Evolutionary conservation across 2,329 filamentous ascomycete genomes (phyloP).

Genomic region (Blastomyces silverae): DNA sequence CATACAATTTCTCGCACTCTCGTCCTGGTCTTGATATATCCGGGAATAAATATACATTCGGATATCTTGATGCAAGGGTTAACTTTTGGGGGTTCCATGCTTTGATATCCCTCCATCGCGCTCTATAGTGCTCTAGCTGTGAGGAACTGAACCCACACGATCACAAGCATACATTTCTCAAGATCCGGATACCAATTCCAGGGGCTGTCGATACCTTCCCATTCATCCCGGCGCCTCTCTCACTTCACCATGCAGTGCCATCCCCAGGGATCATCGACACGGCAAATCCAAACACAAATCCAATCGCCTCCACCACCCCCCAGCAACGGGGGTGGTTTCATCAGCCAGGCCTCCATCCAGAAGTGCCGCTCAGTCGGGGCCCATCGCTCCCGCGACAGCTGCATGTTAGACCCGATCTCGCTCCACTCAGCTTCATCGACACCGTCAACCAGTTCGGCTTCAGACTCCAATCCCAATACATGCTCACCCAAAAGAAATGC

Average conservation of each 20-base stretch:
- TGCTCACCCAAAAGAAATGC: not conserved
- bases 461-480: not conserved
- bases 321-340: not conserved
- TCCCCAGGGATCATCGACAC: not conserved
- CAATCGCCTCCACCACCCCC: not conserved
- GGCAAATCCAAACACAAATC: not conserved
- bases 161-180: constrained; percentile 14
- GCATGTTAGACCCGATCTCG: not conserved
- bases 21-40: not conserved
- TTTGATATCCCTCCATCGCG: not conserved
- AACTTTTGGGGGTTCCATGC: not conserved
- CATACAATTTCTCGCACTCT: no score
- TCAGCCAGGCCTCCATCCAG: not conserved
- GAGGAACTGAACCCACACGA: constrained; percentile 14
- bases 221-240: constrained; percentile 7
- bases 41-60: not conserved
- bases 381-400: not conserved
- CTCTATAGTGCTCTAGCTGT: constrained; percentile 10
- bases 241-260: not conserved
- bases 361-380: not conserved
- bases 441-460: constrained; percentile 16
- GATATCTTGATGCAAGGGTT: not conserved
- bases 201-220: not conserved
- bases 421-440: constrained; percentile 10
- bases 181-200: constrained; percentile 11